Base-by-base conservation (phyloP, 371 early-diverging fungal species). In the Mortierella sp. region DNA sequence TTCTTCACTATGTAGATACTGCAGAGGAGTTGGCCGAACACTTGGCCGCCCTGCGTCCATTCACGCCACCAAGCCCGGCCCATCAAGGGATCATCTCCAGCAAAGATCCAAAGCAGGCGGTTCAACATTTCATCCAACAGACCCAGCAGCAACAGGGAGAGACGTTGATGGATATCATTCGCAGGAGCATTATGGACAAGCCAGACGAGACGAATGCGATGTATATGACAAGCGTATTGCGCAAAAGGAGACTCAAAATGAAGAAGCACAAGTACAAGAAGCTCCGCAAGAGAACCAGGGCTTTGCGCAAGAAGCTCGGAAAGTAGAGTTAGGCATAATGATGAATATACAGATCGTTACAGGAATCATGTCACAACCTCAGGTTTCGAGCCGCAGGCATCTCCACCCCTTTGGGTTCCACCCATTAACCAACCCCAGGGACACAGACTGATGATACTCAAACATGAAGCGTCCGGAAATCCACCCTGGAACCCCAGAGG, bases 241-340 rank as follows among this genome's bases (percentile, higher is more conserved):
- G 92, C 81, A 94, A 92, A 82, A 85, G 92, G 74, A 89, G 83
- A 64, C 82, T 89, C 78, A 94, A 94, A 84, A 92, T 94, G 93
- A 91, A 92, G 74, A 94, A 94, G 84, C 94, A 94, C 78, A 94
- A 94, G 79, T 90, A 90, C 71, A 89, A 86, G 80, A 94, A 94
- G 74, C 83, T 92, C 67, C 86, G 91, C 73, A 92, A 92, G 85
- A 85, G 90, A 80, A 89, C 87, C 40, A 86, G 91, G 61, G 92
- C 93, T 13, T 73, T 91, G 78, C 87, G 92, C 71, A 91, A 88
- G 83, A 86, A 88, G 61, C 83, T 92, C 51, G 91, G 92, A 73
- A 93, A 93, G 86, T 89, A 88, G 68, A 77, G 28, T 31, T 7
- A 49, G n/a, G 47, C n/a, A n/a, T n/a, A n/a, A n/a, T n/a, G n/a